A percentile compares a stretch with the other conserved stretches of the same genome.
phyloP scores from a whole-genome alignment of 2,329 filamentous ascomycete genomes.

The Microcera coccophila region DNA sequence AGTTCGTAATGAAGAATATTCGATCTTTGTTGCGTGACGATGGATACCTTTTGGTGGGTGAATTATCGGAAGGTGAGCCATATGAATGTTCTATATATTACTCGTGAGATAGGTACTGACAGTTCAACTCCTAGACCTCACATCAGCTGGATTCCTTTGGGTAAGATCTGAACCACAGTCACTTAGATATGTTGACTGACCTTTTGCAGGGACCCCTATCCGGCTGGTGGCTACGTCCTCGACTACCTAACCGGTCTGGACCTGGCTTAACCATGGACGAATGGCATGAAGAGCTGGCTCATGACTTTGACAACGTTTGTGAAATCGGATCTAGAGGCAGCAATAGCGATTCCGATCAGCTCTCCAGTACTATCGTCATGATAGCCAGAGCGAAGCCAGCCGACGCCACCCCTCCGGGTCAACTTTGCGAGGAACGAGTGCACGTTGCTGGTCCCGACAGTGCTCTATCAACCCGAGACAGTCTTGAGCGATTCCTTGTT shows the following conservation, averaged over 20 bases:
- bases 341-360: slow-evolving; percentile 5
- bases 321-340: slow-evolving; percentile 14
- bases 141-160: slow-evolving; percentile 23
- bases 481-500: slow-evolving; percentile 8
- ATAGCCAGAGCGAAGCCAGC: slow-evolving; percentile 16
- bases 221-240: slow-evolving; percentile 23
- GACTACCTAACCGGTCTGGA: slow-evolving; percentile 21
- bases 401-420: slow-evolving; percentile 5
- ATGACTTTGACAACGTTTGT: slow-evolving; percentile 18
- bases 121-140: slow-evolving; percentile 9
- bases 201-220: slow-evolving; percentile 17
- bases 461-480: slow-evolving; percentile 1
- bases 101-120: slow-evolving; percentile 5
- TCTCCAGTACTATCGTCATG: slow-evolving; percentile 23
- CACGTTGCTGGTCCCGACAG: slow-evolving; percentile 12
- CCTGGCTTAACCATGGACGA: slow-evolving; percentile 22
- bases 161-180: slow-evolving; percentile 2
- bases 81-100: neutral
- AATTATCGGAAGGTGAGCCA: slow-evolving; percentile 20
- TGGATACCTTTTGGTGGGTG: slow-evolving; percentile 21
- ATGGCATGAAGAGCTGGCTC: slow-evolving; percentile 18
- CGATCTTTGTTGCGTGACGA: slow-evolving; percentile 19
- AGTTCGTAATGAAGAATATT: slow-evolving; percentile 22
- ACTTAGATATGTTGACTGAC: neutral
- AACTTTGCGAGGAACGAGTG: slow-evolving; percentile 11